phyloP scores from a whole-genome alignment of 306 rosid genomes.

The Trichosanthes cucumerina region DNA sequence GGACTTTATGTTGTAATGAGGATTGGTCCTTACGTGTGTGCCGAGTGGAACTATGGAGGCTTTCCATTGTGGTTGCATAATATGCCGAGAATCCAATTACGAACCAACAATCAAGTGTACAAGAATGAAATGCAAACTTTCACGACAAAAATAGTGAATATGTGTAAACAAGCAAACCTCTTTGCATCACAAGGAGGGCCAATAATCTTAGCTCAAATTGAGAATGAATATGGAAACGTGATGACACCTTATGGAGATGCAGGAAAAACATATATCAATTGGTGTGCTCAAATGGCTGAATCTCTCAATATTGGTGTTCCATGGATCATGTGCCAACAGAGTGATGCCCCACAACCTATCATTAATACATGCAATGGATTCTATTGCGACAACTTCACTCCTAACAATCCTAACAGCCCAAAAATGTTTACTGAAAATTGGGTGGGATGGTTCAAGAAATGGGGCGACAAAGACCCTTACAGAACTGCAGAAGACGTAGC shows the following conservation, averaged over 20 bases:
- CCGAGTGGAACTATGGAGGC: too few species aligned
- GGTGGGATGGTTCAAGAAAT: slow-evolving; percentile 11
- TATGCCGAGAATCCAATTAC: slow-evolving; percentile 30
- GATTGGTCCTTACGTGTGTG: too few species aligned
- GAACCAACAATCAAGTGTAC: slow-evolving; percentile 10
- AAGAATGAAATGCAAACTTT: slow-evolving; percentile 30
- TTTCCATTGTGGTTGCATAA: slow-evolving; percentile 9
- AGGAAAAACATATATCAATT: slow-evolving; percentile 33
- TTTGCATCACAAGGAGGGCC: slow-evolving; percentile 85
- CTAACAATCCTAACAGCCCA: slow-evolving; percentile 67
- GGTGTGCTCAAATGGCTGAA: slow-evolving; percentile 76
- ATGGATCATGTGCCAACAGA: slow-evolving; percentile 16
- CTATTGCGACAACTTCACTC: slow-evolving; percentile 37
- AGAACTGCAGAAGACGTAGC: not conserved
- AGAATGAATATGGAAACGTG: slow-evolving; percentile 60
- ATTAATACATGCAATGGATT: too few species aligned
- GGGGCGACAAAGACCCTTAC: not conserved
- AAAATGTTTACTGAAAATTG: slow-evolving; percentile 78
- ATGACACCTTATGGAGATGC: slow-evolving; percentile 38
- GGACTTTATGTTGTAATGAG: slow-evolving; percentile 25
- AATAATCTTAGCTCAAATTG: slow-evolving; percentile 66
- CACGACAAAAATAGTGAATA: slow-evolving; percentile 33
- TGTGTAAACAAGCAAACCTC: slow-evolving; percentile 58
- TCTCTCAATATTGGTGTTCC: slow-evolving; percentile 58
- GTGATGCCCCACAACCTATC: too few species aligned